Evolutionary conservation across 106 monocot species (phyloP).

Genomic region (Gastrodia elata): DNA sequence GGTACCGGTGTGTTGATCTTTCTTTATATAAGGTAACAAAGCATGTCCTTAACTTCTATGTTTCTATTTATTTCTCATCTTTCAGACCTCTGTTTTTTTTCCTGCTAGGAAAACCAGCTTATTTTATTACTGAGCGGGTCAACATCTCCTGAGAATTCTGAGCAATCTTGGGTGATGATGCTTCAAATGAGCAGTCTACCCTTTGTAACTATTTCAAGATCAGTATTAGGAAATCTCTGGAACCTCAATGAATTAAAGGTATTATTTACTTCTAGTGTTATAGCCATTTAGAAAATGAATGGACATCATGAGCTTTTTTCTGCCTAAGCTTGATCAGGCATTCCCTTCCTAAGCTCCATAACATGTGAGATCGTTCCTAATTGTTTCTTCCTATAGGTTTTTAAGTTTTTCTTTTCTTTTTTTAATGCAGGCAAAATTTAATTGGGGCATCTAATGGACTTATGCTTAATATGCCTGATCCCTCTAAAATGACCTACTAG

Average conservation of each 20-base stretch:
- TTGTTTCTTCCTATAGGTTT: no score
- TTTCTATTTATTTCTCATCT: background rate
- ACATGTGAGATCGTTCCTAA: no score
- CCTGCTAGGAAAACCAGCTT: conserved; percentile 69
- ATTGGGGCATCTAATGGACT: no score
- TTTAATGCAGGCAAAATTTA: no score
- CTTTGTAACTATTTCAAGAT: conserved; percentile 46
- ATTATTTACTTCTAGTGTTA: background rate
- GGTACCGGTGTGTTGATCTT: conserved; percentile 67
- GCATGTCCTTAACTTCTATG: conserved; percentile 1
- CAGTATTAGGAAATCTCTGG: conserved; percentile 26
- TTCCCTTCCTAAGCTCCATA: no score
- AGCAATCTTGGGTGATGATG: conserved; percentile 75
- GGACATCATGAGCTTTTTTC: background rate
- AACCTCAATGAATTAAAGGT: conserved; percentile 56
- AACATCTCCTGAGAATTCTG: conserved; percentile 36
- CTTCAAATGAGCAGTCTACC: conserved; percentile 40
- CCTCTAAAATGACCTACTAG: no score
- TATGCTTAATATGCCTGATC: no score
- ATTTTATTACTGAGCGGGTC: conserved; percentile 69
- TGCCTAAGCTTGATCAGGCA: no score
- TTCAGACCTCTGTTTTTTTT: conserved; percentile 6
- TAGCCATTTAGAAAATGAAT: background rate
- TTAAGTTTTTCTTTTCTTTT: no score
- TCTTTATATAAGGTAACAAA: conserved; percentile 72